phyloP scores from a whole-genome alignment of 2,329 filamentous ascomycete genomes.

The Chalaropsis ovoidea region DNA sequence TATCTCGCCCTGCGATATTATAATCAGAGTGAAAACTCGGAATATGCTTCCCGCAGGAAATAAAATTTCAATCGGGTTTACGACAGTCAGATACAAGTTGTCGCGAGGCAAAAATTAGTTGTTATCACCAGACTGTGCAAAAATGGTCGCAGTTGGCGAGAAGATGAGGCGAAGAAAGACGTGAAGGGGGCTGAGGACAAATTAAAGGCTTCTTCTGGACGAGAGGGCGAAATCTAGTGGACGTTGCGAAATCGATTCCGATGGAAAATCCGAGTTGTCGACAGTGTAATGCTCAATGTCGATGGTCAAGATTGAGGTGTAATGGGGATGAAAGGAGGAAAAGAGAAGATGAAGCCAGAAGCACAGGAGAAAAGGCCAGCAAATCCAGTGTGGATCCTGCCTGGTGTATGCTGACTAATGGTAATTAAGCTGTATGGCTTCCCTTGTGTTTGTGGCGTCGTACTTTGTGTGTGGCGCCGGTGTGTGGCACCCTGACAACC shows the following conservation, averaged over 20 bases:
- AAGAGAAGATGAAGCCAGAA: background rate
- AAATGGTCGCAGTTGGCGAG: slow-evolving; percentile 7
- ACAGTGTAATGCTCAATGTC: background rate
- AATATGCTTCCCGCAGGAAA: slow-evolving; percentile 2
- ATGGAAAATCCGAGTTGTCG: slow-evolving; percentile 1
- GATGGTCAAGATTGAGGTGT: slow-evolving; percentile 3
- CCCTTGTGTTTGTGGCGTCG: background rate
- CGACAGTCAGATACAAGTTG: slow-evolving; percentile 14
- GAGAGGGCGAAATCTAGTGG: background rate
- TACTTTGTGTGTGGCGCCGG: background rate
- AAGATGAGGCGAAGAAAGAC: background rate
- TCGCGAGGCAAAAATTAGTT: slow-evolving; percentile 14
- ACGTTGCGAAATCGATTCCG: background rate
- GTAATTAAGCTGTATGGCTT: background rate
- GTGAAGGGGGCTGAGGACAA: background rate
- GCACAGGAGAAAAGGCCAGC: background rate
- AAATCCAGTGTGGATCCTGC: background rate
- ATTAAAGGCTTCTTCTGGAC: background rate
- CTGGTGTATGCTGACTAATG: background rate
- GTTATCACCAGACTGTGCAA: slow-evolving; percentile 8
- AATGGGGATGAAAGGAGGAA: background rate
- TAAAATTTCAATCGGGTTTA: slow-evolving; percentile 3
- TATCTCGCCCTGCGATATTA: background rate
- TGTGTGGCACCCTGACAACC: background rate
- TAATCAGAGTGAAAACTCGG: slow-evolving; percentile 12